Evolutionary conservation across 352 stramenopile species (phyloP).

Genomic region (Phytophthora tubulina): DNA sequence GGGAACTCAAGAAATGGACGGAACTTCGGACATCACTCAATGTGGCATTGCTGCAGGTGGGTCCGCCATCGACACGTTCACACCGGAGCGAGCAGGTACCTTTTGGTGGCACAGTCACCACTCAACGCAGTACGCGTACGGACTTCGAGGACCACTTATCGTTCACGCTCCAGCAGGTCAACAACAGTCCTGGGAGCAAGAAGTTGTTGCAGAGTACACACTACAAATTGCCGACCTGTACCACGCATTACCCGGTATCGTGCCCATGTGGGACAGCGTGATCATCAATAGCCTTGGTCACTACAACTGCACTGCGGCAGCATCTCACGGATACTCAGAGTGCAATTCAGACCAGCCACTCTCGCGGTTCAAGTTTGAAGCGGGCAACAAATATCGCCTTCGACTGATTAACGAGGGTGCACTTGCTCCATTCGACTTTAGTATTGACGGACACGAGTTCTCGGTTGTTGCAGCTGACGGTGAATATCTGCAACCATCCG

Average conservation of each 20-base stretch:
- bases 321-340: constrained; percentile 13
- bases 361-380: constrained; percentile 35
- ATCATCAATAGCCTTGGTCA: constrained; percentile 43
- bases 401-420: constrained; percentile 46
- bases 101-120: constrained; percentile 54
- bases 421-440: constrained; percentile 42
- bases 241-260: constrained; percentile 23
- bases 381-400: constrained; percentile 38
- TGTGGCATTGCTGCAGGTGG: constrained; percentile 31
- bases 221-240: constrained; percentile 48
- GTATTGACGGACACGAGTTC: constrained; percentile 45
- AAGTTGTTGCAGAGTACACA: constrained; percentile 34
- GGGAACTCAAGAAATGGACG: constrained; percentile 49
- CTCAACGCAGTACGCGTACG: constrained; percentile 43
- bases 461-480: constrained; percentile 41
- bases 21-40: constrained; percentile 46
- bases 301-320: constrained; percentile 44
- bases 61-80: constrained; percentile 43
- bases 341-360: constrained; percentile 37
- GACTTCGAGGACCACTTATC: constrained; percentile 39
- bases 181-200: constrained; percentile 23
- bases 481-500: constrained; percentile 35
- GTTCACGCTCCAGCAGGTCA: constrained; percentile 29
- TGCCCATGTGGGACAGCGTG: constrained; percentile 43
- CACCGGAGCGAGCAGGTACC: constrained; percentile 33